phyloP scores from a whole-genome alignment of 106 monocot species.

The Vanilla planifolia region DNA sequence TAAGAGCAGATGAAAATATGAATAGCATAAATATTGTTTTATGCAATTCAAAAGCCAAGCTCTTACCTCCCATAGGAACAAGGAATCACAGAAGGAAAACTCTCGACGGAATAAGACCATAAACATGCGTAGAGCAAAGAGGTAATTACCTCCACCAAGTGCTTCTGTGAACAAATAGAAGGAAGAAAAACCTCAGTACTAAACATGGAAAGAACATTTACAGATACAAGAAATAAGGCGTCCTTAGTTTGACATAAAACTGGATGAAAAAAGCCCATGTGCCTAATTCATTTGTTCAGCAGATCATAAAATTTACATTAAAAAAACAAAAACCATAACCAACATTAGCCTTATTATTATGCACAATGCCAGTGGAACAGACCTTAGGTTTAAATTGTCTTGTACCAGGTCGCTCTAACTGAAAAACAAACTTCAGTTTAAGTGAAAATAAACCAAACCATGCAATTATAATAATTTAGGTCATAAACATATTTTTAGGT shows the following conservation, averaged over 20 bases:
- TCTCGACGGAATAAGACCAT: slow-evolving; percentile 93
- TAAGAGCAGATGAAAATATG: slow-evolving; percentile 1
- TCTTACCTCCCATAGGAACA: slow-evolving; percentile 84
- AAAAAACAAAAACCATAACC: no score
- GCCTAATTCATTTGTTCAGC: no score
- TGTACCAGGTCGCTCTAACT: no score
- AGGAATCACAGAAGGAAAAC: slow-evolving; percentile 85
- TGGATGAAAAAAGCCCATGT: not conserved
- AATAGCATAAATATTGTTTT: not conserved
- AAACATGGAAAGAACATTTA: not conserved
- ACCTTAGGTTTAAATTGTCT: no score
- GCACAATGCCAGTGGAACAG: no score
- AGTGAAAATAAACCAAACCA: no score
- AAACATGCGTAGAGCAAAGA: slow-evolving; percentile 93
- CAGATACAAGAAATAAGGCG: not conserved
- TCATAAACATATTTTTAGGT: no score
- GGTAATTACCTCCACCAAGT: slow-evolving; percentile 87
- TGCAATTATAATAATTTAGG: no score
- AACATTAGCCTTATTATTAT: no score
- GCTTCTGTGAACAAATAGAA: slow-evolving; percentile 36
- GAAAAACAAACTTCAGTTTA: no score
- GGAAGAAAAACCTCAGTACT: not conserved
- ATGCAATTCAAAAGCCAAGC: not conserved
- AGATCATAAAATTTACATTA: no score
- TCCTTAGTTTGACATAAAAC: not conserved